Evolutionary conservation across 2,329 filamentous ascomycete genomes (phyloP).

Genomic region (Fusarium sacchari): DNA sequence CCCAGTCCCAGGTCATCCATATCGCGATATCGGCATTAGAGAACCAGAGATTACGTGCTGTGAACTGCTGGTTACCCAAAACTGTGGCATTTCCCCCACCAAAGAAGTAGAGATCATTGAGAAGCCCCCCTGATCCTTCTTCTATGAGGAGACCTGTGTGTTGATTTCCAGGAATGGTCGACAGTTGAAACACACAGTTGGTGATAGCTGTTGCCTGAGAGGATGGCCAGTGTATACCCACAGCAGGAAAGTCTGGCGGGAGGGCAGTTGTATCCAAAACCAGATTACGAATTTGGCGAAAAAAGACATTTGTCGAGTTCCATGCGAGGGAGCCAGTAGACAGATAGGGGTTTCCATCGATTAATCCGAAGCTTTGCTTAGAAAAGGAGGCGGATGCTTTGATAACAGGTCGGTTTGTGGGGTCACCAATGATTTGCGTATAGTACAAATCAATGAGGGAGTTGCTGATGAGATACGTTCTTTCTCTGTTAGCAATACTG

Average conservation of each 20-base stretch:
- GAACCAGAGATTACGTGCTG: conserved; percentile 74
- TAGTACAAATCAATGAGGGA: conserved; percentile 82
- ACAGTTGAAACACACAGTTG: conserved; percentile 66
- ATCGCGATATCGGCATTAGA: conserved; percentile 72
- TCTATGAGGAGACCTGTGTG: conserved; percentile 71
- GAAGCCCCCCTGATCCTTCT: conserved; percentile 71
- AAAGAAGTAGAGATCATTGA: conserved; percentile 76
- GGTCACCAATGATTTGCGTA: conserved; percentile 80
- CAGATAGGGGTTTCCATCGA: conserved; percentile 60
- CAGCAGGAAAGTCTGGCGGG: conserved; percentile 54
- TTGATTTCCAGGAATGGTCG: conserved; percentile 55
- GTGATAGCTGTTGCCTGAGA: conserved; percentile 70
- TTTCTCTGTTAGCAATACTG: conserved; percentile 22
- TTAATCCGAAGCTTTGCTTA: conserved; percentile 53
- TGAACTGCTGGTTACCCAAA: conserved; percentile 77
- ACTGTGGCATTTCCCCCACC: conserved; percentile 70
- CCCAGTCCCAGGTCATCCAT: conserved; percentile 80
- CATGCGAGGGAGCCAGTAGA: conserved; percentile 54
- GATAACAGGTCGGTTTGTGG: conserved; percentile 65
- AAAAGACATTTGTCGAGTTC: conserved; percentile 68
- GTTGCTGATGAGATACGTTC: conserved; percentile 75
- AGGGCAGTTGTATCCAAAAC: conserved; percentile 65
- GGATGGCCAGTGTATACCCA: conserved; percentile 75
- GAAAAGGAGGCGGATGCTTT: conserved; percentile 62
- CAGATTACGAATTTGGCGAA: conserved; percentile 67